Evolutionary conservation across 75 land plant genomes (phyloP).

Genomic region (Selaginella moellendorffii): DNA sequence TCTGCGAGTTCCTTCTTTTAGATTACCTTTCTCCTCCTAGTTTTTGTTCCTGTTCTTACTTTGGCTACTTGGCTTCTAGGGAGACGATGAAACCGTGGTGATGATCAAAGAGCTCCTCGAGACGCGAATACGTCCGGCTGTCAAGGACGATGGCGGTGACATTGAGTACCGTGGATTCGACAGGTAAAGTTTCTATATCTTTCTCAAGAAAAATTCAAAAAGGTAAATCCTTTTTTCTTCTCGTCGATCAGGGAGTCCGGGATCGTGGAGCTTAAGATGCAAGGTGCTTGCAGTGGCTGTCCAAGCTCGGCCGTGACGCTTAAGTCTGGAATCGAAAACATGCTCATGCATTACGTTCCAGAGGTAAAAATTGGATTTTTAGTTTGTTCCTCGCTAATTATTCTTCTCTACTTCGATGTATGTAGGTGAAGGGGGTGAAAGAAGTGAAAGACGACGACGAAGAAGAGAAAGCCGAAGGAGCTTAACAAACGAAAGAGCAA

Average conservation of each 20-base stretch:
- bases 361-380: conserved; percentile 39
- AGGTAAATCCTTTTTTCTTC: too few species aligned
- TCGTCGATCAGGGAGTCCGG: conserved; percentile 78
- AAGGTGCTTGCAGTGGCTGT: conserved; percentile 99
- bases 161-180: conserved; percentile 83
- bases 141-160: conserved; percentile 99
- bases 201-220: too few species aligned
- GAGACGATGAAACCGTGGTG: conserved; percentile 90
- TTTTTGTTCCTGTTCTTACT: too few species aligned
- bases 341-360: conserved; percentile 97
- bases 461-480: too few species aligned
- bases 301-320: conserved; percentile 94
- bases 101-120: conserved; percentile 97
- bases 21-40: too few species aligned
- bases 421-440: conserved; percentile 55
- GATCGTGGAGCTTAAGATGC: conserved; percentile 78
- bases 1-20: too few species aligned
- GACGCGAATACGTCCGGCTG: conserved; percentile 91
- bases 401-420: background rate
- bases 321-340: conserved; percentile 93
- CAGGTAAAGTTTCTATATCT: conserved; percentile 25
- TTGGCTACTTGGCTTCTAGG: conserved; percentile 36
- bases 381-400: background rate
- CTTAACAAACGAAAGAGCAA: too few species aligned
- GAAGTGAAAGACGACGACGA: conserved; percentile 44